Evolutionary conservation across 2,329 filamentous ascomycete genomes (phyloP).

Genomic region (Claviceps sp.): DNA sequence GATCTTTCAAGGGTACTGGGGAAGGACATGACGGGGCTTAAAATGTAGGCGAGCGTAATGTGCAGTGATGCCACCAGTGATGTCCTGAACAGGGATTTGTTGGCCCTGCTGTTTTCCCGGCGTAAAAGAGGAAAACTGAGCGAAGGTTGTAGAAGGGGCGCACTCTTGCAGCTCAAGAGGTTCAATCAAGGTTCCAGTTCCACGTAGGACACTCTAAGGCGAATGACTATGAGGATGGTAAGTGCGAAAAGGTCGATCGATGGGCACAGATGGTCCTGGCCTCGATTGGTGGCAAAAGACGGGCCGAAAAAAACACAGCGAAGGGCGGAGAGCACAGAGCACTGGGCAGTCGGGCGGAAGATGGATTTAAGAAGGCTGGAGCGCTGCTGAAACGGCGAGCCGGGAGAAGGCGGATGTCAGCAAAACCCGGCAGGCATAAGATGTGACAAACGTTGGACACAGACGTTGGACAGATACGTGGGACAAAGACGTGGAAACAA

Average conservation of each 20-base stretch:
- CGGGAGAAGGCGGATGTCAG: constrained; percentile 3
- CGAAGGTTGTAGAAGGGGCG: neutral
- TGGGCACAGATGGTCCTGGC: neutral
- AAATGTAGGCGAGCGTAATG: neutral
- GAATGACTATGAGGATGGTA: neutral
- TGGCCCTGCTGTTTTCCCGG: neutral
- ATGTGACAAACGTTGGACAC: neutral
- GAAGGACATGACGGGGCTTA: constrained; percentile 28
- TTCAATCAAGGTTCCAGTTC: neutral
- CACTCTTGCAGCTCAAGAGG: neutral
- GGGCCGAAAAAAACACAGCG: constrained; percentile 8
- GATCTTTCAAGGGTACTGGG: constrained; percentile 34
- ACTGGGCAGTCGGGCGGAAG: constrained; percentile 1
- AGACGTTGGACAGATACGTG: neutral
- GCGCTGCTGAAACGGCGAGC: neutral
- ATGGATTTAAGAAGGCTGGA: neutral
- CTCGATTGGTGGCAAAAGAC: neutral
- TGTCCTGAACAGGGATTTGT: neutral
- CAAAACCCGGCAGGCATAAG: neutral
- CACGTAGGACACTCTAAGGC: neutral
- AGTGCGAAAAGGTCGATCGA: neutral
- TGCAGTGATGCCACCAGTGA: neutral
- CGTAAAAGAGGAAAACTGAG: neutral
- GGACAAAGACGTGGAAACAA: constrained; percentile 1
- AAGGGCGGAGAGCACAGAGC: constrained; percentile 12